Evolutionary conservation across 495 filamentous ascomycete genomes (phyloP), one percentile per base, ranked within the genome.

Genomic region (Trichoderma reesei): DNA sequence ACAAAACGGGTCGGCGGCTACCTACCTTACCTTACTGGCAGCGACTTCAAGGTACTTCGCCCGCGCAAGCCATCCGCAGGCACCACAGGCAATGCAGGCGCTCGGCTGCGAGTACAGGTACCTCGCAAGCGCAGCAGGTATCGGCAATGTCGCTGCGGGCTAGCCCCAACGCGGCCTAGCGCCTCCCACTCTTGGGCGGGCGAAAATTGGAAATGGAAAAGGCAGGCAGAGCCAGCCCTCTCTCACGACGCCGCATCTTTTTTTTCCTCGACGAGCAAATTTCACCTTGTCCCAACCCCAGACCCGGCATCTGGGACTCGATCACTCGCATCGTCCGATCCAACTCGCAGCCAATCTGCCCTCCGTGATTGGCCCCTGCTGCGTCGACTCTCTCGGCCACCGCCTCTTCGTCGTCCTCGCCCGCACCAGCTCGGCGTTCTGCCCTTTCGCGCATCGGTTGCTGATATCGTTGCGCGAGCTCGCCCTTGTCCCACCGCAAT

Each of bases 401-500:
- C 63, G 69, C 48, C 63, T 63, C 65, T 68, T 62, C n/a, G 4
- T 14, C 65, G 41, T 62, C n/a, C 11, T 14, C 65, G 41, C 41
- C 10, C 59, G 39, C 59, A 9, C 36, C 59, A 54, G n/a, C 46
- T 7, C 46, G 16, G n/a, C 26, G 7, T 26, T 54, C 46, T 18
- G 46, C 33, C 59, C 14, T 9, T 73, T 65, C 76, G 79, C 81
- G 76, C 79, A 73, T 75, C 79, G 75, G 73, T 70, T 64, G 54
- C 63, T 41, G 65, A 56, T 56, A 70, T 73, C 72, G 72, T 70
- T 70, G 77, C 77, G 77, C 77, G 73, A 73, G 65, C 70, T 46
- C 38, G 60, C 61, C 68, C 70, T 73, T 76, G 11, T 39, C 26
- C 74, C 71, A 76, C 83, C 87, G 85, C 87, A 91, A 92, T 87